A percentile compares a stretch with the other conserved stretches of the same genome.
phyloP scores from a whole-genome alignment of 176 grass and related monocot genomes.

The Aegilops sharonensis region DNA sequence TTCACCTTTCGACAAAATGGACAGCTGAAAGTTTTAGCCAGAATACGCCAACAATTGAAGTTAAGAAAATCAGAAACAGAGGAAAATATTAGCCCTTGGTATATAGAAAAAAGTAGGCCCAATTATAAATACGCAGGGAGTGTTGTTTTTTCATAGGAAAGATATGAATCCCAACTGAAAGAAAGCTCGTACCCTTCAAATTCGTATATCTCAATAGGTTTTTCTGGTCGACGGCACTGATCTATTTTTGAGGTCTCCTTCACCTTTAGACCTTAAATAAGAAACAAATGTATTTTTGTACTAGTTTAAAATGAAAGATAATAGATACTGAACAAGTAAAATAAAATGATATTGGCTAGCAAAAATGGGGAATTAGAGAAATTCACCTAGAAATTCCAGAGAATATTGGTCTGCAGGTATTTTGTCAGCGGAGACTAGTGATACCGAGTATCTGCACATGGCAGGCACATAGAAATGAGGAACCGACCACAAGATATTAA shows the following conservation, averaged over 20 bases:
- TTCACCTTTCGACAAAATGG: slow-evolving; percentile 95
- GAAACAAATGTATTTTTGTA: not conserved
- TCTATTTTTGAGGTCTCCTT: slow-evolving; percentile 82
- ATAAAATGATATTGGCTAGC: too few species aligned
- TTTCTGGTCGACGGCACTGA: slow-evolving; percentile 71
- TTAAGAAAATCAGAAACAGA: slow-evolving; percentile 18
- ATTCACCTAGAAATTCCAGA: slow-evolving; percentile 67
- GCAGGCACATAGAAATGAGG: not conserved
- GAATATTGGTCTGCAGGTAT: slow-evolving; percentile 68
- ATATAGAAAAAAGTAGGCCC: not conserved
- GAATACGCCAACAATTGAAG: slow-evolving; percentile 18
- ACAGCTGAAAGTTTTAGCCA: slow-evolving; percentile 55
- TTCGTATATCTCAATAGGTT: slow-evolving; percentile 93
- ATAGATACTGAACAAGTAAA: not conserved
- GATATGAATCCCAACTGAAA: not conserved
- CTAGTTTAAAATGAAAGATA: not conserved
- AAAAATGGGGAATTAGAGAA: not conserved
- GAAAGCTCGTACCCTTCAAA: slow-evolving; percentile 66
- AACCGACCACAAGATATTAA: not conserved
- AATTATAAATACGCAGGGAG: not conserved
- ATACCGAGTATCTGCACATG: slow-evolving; percentile 61
- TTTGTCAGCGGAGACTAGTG: slow-evolving; percentile 57
- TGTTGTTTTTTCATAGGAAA: not conserved
- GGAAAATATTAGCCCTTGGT: not conserved
- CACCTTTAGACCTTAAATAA: slow-evolving; percentile 59